Base-by-base conservation (phyloP, 768 basidiomycete species). In the Russula brevipes region DNA sequence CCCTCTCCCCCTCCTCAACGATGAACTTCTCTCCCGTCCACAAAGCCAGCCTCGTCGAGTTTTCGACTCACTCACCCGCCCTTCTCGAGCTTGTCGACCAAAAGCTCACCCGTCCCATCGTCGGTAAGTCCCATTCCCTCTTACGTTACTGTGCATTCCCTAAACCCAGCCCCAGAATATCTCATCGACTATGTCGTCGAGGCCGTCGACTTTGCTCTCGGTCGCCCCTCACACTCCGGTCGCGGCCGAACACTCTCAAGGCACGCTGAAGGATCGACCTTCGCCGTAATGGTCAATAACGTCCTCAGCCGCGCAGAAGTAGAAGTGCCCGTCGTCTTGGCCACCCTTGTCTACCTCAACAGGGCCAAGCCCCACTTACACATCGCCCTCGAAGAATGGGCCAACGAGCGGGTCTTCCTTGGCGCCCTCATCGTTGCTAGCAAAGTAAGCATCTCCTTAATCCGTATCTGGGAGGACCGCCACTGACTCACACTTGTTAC, bases 341-440 rank as follows among this genome's bases (percentile, higher is more conserved):
- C 82, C 39, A 74, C 88, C 7, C 83, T 91, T 57, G 87, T 86
- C 72, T 92, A 91, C 74, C 86, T 91, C 71, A 78, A 85, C 75
- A 77, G 90, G 59, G 87, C 89, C 3, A 85, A 85, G 69, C 87
- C 87, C 3, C 87, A 90, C 73, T 80, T 92, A 47, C 86, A 88
- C 71, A 91, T 91, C 67, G 87, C 87, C 9, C 77, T 89, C 63
- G 88, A 90, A 71, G 85, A 89, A 70, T 91, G 89, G 89, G 93
- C 92, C 14, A 80, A 89, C 54, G 91, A 94, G 75, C 85, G 93
- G 46, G 92, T 95, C 36, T 94, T 95, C 76, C 82, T 95, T 47
- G 93, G 93, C 55, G 86, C 91, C n/a, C 75, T 94, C 66, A 94
- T 95, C 74, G 79, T 84, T 52, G 92, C 93, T 7, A 87, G 87